Conservation (phyloP, 306 rosid genomes). For the Nissolia schottii region DNA sequence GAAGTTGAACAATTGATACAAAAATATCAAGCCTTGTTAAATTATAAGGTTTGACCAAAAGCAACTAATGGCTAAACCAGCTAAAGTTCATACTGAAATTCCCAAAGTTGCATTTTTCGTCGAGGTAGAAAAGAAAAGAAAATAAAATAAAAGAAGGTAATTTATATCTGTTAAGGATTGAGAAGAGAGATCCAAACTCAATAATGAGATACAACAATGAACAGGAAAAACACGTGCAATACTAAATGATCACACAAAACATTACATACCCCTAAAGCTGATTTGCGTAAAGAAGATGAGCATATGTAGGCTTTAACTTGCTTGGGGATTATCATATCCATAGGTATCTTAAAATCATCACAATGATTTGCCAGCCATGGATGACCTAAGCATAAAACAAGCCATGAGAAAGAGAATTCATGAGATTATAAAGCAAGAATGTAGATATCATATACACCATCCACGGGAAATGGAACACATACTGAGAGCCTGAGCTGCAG, state of each 20-base stretch:
- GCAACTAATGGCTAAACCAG: neutral
- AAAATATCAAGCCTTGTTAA: neutral
- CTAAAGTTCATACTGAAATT: neutral
- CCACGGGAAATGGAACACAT: slow-evolving; percentile 22
- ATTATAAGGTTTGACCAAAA: neutral
- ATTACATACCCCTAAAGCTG: slow-evolving; percentile 64
- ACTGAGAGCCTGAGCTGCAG: slow-evolving; percentile 73
- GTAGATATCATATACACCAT: neutral
- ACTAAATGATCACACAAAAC: neutral
- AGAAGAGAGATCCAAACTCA: neutral
- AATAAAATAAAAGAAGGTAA: neutral
- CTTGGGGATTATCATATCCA: slow-evolving; percentile 68
- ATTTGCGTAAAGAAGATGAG: slow-evolving; percentile 70
- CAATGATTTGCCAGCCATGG: slow-evolving; percentile 62
- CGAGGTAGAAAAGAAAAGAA: neutral
- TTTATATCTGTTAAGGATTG: neutral
- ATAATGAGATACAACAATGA: neutral
- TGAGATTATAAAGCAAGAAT: neutral
- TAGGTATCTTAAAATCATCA: slow-evolving; percentile 54
- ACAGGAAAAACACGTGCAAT: neutral
- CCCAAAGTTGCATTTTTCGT: neutral
- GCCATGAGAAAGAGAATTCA: slow-evolving; percentile 6
- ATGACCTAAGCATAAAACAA: slow-evolving; percentile 51
- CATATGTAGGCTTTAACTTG: slow-evolving; percentile 59
- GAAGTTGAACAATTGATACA: neutral